Evolutionary conservation across 371 early-diverging fungal genomes (phyloP).

Genomic region (Syncephalis plumigaleata): DNA sequence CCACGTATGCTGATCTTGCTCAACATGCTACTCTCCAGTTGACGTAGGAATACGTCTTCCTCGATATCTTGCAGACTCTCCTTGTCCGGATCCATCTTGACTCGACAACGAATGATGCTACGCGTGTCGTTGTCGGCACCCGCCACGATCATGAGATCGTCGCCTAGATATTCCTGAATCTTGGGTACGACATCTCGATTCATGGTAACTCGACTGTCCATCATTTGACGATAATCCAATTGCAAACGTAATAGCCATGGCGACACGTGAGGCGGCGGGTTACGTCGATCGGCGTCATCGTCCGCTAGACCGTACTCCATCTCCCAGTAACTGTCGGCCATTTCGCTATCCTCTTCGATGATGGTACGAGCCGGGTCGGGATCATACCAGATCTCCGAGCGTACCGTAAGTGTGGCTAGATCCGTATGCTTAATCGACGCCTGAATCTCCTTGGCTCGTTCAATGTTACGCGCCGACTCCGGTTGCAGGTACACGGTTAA

Average conservation of each 20-base stretch:
- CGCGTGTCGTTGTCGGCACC: slow-evolving; percentile 83
- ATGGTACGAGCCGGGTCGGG: slow-evolving; percentile 77
- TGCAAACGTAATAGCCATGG: slow-evolving; percentile 95
- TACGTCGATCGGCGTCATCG: slow-evolving; percentile 13
- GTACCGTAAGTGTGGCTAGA: slow-evolving; percentile 62
- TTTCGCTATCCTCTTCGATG: slow-evolving; percentile 86
- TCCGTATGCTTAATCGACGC: slow-evolving; percentile 86
- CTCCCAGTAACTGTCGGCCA: slow-evolving; percentile 80
- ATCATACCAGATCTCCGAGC: slow-evolving; percentile 95
- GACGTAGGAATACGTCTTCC: slow-evolving; percentile 83
- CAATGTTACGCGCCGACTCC: slow-evolving; percentile 56
- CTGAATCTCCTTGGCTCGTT: slow-evolving; percentile 84
- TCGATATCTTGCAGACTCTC: slow-evolving; percentile 32
- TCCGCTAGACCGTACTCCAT: slow-evolving; percentile 60
- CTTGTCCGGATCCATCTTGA: slow-evolving; percentile 31
- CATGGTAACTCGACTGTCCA: slow-evolving; percentile 85
- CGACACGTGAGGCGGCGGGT: slow-evolving; percentile 31
- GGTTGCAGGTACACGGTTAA: slow-evolving; percentile 72
- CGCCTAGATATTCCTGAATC: slow-evolving; percentile 57
- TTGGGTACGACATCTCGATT: slow-evolving; percentile 47
- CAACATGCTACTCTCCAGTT: slow-evolving; percentile 72
- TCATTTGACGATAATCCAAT: slow-evolving; percentile 71
- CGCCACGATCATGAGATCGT: slow-evolving; percentile 28
- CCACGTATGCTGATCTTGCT: slow-evolving; percentile 81
- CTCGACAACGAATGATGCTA: slow-evolving; percentile 82